These are phyloP conservation scores for Pseudocercospora ulei DNA, from an alignment of 2,329 filamentous ascomycete genomes.

Conservation along the genomic window DNA sequence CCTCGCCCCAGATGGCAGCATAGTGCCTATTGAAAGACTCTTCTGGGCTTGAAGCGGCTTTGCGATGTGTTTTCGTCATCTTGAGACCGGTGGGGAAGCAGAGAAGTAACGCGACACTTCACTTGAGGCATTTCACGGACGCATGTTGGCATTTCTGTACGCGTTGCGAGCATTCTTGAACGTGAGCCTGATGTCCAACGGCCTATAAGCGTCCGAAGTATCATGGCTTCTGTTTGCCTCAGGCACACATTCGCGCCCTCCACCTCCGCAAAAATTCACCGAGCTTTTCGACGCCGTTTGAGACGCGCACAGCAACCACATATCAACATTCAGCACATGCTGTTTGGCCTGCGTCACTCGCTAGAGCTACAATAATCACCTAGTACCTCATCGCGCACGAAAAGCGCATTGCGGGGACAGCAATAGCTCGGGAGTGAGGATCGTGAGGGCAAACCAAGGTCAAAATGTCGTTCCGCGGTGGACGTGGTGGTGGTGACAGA, in stretches of 20 bases:
- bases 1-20: conserved; percentile 26
- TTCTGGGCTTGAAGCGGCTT: conserved; percentile 21
- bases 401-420: conserved; percentile 7
- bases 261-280: too few relatives aligned
- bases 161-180: too few relatives aligned
- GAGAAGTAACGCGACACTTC: conserved; percentile 2
- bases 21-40: conserved; percentile 31
- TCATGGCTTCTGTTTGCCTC: too few relatives aligned
- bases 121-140: conserved; percentile 7
- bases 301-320: not conserved
- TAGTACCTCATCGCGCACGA: conserved; percentile 1
- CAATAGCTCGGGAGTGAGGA: not conserved
- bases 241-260: too few relatives aligned
- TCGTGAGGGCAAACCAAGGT: conserved; percentile 4
- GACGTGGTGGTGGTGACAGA: conserved; percentile 20
- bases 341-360: not conserved
- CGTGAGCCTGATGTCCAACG: too few relatives aligned
- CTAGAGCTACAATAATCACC: not conserved
- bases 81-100: not conserved
- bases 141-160: too few relatives aligned
- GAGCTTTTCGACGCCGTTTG: not conserved
- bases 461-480: conserved; percentile 28
- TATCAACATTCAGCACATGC: not conserved
- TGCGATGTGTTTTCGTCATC: conserved; percentile 28
- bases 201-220: too few relatives aligned